Base-by-base conservation (phyloP, 2,329 filamentous ascomycete genomes). In the Penicillium capsulatum region DNA sequence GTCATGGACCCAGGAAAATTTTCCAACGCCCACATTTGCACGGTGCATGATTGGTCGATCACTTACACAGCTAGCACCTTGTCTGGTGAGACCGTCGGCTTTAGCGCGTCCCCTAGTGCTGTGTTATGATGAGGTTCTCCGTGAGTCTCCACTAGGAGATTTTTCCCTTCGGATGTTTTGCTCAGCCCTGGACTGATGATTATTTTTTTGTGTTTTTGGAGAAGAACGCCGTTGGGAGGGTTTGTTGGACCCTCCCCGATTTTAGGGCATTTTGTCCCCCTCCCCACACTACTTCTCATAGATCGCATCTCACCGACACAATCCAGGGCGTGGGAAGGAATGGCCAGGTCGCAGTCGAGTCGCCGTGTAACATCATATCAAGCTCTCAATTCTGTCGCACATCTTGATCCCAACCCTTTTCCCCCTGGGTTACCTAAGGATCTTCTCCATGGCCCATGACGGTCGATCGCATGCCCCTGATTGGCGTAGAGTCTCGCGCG, bases 61-160 rank as follows among this genome's bases (percentile, higher is more conserved):
- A 55, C 34, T 37, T 42, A 42, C 38, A 38, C 34, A 22, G 9
- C 19, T 22, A 5, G 19, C 19, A 22, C 5, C 19, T 22, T 22
- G 19, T 47, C 42, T 46, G 43, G 44, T 49, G 51, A 55, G 49
- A 54, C 51, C 49, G 41, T 48, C 45, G 26, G 26, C 45, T 29
- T 53, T 54, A 49, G 53, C 45, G 53, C 36, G 44, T 22, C 45
- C 51, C 51, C 50, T 53, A 51, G 46, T 48, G 40, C 44, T 40
- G 41, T 44, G 42, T 43, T 41, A 45, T 13, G 5, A 48, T 41
- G 43, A 11, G 4, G 7, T 50, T 47, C 45, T 40, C 38, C 33
- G 42, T 35, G 31, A 29, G 22, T 42, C 50, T 26, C 46, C 48
- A 47, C 51, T 47, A 9, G 19, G 19, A 9, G 19, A 22, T 22